Evolutionary conservation across 2,329 filamentous ascomycete genomes (phyloP).

Genomic region (Zymoseptoria brevis): DNA sequence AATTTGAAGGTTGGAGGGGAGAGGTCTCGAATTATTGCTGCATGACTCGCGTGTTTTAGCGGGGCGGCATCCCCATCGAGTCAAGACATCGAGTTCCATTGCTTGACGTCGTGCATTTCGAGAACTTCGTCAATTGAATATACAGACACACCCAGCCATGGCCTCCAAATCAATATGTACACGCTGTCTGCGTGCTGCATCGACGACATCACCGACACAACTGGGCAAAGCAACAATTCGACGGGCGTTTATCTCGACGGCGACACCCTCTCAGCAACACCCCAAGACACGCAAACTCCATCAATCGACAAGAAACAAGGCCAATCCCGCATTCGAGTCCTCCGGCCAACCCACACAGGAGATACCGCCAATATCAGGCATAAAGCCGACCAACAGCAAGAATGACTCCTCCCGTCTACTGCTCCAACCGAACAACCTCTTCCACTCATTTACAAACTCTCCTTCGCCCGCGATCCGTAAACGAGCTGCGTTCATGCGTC

Average conservation of each 20-base stretch:
- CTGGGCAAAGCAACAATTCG: conserved; percentile 6
- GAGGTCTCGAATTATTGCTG: neutral
- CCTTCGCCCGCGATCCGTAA: conserved; percentile 81
- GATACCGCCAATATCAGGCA: conserved; percentile 1
- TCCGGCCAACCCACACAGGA: conserved; percentile 3
- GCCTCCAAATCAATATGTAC: conserved; percentile 21
- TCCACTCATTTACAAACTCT: conserved; percentile 84
- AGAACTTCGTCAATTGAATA: neutral
- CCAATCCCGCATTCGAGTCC: conserved; percentile 13
- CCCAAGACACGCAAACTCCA: conserved; percentile 17
- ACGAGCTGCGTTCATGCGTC: conserved; percentile 82
- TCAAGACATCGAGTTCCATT: neutral
- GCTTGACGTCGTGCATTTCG: neutral
- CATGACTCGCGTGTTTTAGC: conserved; percentile 2
- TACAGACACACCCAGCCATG: conserved; percentile 8
- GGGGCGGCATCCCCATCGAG: neutral
- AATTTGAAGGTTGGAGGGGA: neutral
- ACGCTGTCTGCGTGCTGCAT: conserved; percentile 18
- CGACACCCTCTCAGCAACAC: conserved; percentile 9
- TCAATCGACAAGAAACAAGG: conserved; percentile 15
- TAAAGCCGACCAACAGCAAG: conserved; percentile 3
- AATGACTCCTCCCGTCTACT: conserved; percentile 30
- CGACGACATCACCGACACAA: conserved; percentile 4
- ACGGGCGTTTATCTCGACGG: conserved; percentile 16
- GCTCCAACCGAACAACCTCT: conserved; percentile 71